Conservation (phyloP, 352 stramenopile species). For the Pythium pectinolyticum region DNA sequence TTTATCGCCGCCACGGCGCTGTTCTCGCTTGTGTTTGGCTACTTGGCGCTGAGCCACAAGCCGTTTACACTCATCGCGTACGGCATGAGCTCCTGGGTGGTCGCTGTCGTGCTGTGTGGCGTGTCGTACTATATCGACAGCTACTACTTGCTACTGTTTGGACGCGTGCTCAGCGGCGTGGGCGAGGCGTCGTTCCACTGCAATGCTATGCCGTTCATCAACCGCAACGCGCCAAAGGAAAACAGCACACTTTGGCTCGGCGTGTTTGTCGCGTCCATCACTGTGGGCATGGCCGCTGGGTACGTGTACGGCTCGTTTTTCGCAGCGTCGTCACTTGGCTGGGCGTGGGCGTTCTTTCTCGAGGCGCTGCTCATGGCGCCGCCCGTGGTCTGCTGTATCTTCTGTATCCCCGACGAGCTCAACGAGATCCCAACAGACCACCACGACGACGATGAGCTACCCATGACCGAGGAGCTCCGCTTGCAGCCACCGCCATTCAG, state of each 20-base stretch:
- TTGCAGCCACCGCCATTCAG: too few relatives aligned
- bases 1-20: constrained; percentile 94
- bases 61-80: constrained; percentile 90
- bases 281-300: constrained; percentile 85
- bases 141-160: constrained; percentile 89
- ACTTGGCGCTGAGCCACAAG: constrained; percentile 80
- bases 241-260: constrained; percentile 88
- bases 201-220: constrained; percentile 92
- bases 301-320: constrained; percentile 40
- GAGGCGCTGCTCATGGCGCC: constrained; percentile 76
- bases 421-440: constrained; percentile 39
- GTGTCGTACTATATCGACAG: constrained; percentile 69
- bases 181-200: constrained; percentile 93
- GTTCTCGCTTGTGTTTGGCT: constrained; percentile 89
- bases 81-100: constrained; percentile 88
- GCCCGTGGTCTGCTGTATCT: constrained; percentile 56
- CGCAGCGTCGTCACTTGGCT: constrained; percentile 52
- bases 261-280: constrained; percentile 92
- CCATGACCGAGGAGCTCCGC: constrained; percentile 26
- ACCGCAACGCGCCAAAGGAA: constrained; percentile 73
- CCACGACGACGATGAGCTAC: constrained; percentile 21
- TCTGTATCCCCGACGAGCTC: constrained; percentile 41
- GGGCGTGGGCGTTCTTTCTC: constrained; percentile 79
- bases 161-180: constrained; percentile 85
- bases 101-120: constrained; percentile 85